phyloP scores from a whole-genome alignment of 1,284 basidiomycete genomes.

The Rhodotorula sp. region DNA sequence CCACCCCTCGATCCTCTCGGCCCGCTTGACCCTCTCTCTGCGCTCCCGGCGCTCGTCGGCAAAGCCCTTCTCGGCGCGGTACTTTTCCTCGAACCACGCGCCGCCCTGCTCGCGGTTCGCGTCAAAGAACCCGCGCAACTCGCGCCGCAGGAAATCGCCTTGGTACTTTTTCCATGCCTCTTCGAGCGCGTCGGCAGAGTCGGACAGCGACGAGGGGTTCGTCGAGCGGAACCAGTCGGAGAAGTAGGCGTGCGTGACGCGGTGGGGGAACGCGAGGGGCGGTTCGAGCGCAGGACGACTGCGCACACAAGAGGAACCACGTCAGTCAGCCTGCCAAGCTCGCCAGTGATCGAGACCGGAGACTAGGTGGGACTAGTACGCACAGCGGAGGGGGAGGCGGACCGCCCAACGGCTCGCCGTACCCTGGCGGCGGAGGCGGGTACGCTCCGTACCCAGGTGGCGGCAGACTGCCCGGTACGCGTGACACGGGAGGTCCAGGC shows the following conservation, averaged over 20 bases:
- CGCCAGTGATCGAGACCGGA: too few species aligned
- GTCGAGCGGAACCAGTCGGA: constrained; percentile 42
- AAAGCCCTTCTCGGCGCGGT: constrained; percentile 71
- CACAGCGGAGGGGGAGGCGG: constrained; percentile 12
- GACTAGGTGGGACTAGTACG: neutral
- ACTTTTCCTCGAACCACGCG: constrained; percentile 90
- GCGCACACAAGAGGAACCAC: neutral
- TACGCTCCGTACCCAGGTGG: neutral
- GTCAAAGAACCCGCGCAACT: constrained; percentile 31
- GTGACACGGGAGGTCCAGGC: neutral
- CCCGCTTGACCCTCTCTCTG: constrained; percentile 72
- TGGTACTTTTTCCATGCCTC: constrained; percentile 46
- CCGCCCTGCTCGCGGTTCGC: constrained; percentile 19
- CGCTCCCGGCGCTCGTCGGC: constrained; percentile 69
- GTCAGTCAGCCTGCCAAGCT: neutral
- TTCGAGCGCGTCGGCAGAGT: constrained; percentile 41
- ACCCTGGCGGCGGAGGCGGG: neutral
- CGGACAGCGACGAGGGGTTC: constrained; percentile 26
- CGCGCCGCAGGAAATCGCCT: constrained; percentile 29
- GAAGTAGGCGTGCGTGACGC: constrained; percentile 45
- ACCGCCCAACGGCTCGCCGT: neutral
- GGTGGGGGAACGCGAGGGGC: constrained; percentile 42
- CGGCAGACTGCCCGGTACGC: neutral
- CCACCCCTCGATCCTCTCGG: constrained; percentile 69
- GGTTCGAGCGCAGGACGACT: constrained; percentile 38